Evolutionary conservation across 441 rosid genomes (phyloP), one percentile per base, ranked within the genome.

Genomic region (Geranium incanum): DNA sequence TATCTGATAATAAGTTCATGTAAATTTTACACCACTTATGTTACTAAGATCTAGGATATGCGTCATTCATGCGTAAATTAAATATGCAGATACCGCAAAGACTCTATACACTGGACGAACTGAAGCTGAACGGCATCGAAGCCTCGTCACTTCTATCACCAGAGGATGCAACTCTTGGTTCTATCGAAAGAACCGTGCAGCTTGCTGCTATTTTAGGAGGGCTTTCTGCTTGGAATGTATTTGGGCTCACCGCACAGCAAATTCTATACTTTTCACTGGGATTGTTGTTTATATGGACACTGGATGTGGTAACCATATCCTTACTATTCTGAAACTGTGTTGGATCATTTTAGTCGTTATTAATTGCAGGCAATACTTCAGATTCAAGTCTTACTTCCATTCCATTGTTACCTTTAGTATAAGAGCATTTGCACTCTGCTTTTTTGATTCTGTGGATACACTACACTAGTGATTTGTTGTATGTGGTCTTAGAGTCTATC

Each of bases 91-190:
- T 89, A 68, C 98, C 96, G 0, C 96, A 88, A 72, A 86, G 97
- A 77, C 96, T 89, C 4, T 91, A 91, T 77, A 85, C 95, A 5
- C 76, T 91, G 75, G 96, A 89, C 63, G 98, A 91, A 77, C 77
- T 93, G 79, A 91, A 84, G 76, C 80, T 89, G 70, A 93, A 93
- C 71, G 96, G 97, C 5, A 88, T 91, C 0, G 89, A 91, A 9
- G 70, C 98, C 1, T 63, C 75, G 65, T 86, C 91, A 11, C 89
- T 93, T 74, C 85, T 93, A 39, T 91, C 98, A 3, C 97, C 96
- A 0, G 85, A 81, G 36, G 96, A 91, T 77, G 52, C 81, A 13
- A 93, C 96, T 16, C 89, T 93, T 70, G 96, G 92, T 67, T 84
- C 95, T 3, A 84, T 91, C 0, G 87, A 89, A 76, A 88, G 92